These are phyloP conservation scores for Acorus gramineus DNA, from an alignment of 106 monocot genomes.

Conservation along the genomic window DNA sequence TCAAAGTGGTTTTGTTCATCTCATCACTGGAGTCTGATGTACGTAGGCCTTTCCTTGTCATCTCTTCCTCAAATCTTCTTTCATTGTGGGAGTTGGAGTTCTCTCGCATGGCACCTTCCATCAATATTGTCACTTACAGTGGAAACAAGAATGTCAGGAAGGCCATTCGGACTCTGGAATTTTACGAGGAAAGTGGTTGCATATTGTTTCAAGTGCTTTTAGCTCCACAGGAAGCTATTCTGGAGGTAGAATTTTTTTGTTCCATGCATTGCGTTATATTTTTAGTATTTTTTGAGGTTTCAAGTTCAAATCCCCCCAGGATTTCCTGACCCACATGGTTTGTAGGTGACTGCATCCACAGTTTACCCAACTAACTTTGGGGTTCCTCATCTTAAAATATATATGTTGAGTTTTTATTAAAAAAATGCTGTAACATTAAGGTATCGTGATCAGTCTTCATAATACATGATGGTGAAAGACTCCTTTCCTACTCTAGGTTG, in stretches of 20 bases:
- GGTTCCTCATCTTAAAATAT: too few species aligned
- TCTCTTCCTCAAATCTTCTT: constrained; percentile 33
- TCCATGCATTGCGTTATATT: not conserved
- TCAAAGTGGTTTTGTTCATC: constrained; percentile 44
- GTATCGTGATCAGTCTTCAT: too few species aligned
- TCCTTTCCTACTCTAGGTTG: too few species aligned
- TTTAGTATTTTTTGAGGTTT: too few species aligned
- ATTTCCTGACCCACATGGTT: too few species aligned
- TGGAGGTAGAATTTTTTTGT: constrained; percentile 46
- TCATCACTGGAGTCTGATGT: constrained; percentile 21
- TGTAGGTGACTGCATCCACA: too few species aligned
- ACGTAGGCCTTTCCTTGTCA: constrained; percentile 43
- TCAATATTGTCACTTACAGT: constrained; percentile 47
- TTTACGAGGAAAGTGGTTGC: constrained; percentile 50
- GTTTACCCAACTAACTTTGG: too few species aligned
- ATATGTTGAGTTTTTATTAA: too few species aligned
- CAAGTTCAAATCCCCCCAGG: too few species aligned
- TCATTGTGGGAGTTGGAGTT: constrained; percentile 57
- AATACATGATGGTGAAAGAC: too few species aligned
- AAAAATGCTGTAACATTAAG: too few species aligned
- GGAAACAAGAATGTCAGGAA: constrained; percentile 42
- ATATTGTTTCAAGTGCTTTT: constrained; percentile 66
- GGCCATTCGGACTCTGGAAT: constrained; percentile 44
- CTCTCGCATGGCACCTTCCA: constrained; percentile 36
- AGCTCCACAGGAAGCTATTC: constrained; percentile 40